Conservation (phyloP, 768 basidiomycete species). For the Mycena albidolilacea region DNA sequence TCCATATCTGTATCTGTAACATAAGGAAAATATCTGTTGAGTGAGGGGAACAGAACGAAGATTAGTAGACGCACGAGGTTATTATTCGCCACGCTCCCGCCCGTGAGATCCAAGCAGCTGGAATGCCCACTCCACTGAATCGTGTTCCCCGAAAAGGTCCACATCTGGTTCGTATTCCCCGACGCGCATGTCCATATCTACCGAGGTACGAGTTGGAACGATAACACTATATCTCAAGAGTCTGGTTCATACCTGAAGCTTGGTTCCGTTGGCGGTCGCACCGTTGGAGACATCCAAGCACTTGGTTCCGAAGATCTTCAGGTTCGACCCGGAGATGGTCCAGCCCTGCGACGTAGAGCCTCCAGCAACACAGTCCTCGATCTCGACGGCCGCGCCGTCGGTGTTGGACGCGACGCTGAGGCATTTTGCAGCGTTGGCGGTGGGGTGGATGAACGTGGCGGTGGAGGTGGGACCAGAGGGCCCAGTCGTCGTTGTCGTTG, state of each 20-base stretch:
- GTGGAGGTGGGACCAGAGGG: conserved; percentile 6
- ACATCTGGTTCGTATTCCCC: conserved; percentile 40
- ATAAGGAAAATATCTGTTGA: not conserved
- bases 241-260: not conserved
- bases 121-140: conserved; percentile 31
- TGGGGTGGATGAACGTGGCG: conserved; percentile 26
- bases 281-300: not conserved
- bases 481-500: no score
- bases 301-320: conserved; percentile 44
- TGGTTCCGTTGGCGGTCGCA: not conserved
- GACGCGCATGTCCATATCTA: not conserved
- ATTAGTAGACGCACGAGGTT: conserved; percentile 18
- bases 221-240: no score
- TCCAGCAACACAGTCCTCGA: conserved; percentile 19
- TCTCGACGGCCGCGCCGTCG: conserved; percentile 20
- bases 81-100: conserved; percentile 14
- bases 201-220: no score
- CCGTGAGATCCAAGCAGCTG: conserved; percentile 32
- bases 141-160: conserved; percentile 25
- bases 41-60: not conserved
- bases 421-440: conserved; percentile 26
- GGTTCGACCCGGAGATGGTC: conserved; percentile 18
- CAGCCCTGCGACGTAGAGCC: conserved; percentile 22
- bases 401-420: conserved; percentile 31
- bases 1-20: conserved; percentile 29